phyloP scores from a whole-genome alignment of 2,329 filamentous ascomycete species.

The Grosmannia clavigera region DNA sequence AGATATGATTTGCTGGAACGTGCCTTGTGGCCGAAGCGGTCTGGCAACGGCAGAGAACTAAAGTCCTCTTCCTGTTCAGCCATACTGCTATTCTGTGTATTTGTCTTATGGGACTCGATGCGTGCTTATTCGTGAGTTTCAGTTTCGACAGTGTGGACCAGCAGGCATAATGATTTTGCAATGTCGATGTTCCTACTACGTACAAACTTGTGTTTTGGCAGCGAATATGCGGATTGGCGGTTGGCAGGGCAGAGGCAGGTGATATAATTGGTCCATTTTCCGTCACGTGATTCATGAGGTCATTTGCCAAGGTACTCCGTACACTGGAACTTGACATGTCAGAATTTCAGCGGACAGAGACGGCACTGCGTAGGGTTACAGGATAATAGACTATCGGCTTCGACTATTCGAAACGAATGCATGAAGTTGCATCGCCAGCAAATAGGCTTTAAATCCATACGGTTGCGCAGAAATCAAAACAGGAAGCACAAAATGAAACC shows the following conservation, averaged over 20 bases:
- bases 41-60: constrained; percentile 61
- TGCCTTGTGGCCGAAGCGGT: constrained; percentile 76
- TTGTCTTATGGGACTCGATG: background rate
- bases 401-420: too few relatives aligned
- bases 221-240: background rate
- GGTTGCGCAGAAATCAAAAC: too few relatives aligned
- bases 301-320: background rate
- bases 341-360: too few relatives aligned
- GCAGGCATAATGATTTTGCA: background rate
- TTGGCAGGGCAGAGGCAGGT: background rate
- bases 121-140: background rate
- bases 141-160: background rate
- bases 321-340: background rate
- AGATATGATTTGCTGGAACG: constrained; percentile 5
- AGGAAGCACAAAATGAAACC: too few relatives aligned
- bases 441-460: too few relatives aligned
- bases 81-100: constrained; percentile 34
- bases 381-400: too few relatives aligned
- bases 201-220: background rate
- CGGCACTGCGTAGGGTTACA: too few relatives aligned
- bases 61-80: constrained; percentile 76
- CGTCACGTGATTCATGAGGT: background rate
- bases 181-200: background rate
- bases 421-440: too few relatives aligned
- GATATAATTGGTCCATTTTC: background rate